These are phyloP conservation scores for Pulveroboletus ravenelii DNA, from an alignment of 768 basidiomycete species.

Conservation along the genomic window DNA sequence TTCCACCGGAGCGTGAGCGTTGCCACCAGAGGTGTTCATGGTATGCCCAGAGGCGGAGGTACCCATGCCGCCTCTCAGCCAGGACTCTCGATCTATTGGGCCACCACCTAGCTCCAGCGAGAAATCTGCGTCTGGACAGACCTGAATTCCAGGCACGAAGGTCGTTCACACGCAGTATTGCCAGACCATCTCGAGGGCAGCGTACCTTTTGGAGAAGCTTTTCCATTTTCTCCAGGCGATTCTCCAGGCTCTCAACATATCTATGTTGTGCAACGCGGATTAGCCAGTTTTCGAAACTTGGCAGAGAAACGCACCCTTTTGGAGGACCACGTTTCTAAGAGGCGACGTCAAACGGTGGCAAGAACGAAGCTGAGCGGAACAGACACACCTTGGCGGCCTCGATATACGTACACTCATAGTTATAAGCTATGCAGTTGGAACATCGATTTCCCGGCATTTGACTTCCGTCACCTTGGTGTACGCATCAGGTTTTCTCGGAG, in stretches of 20 bases:
- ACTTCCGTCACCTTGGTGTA: conserved; percentile 52
- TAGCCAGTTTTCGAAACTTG: neutral
- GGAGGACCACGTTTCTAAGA: conserved; percentile 40
- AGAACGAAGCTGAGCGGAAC: neutral
- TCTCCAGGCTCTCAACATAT: conserved; percentile 61
- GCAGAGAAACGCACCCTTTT: conserved; percentile 25
- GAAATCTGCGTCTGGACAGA: conserved; percentile 62
- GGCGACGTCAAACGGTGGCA: neutral
- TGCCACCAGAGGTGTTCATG: conserved; percentile 6
- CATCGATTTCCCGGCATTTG: conserved; percentile 51
- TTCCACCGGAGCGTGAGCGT: conserved; percentile 8
- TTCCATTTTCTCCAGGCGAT: conserved; percentile 61
- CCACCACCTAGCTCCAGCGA: conserved; percentile 50
- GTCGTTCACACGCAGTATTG: conserved; percentile 1
- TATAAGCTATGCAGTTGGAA: conserved; percentile 49
- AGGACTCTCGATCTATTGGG: conserved; percentile 36
- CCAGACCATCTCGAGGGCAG: neutral
- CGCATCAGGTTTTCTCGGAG: neutral
- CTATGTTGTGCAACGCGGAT: conserved; percentile 26
- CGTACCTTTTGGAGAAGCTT: conserved; percentile 49
- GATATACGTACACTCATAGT: conserved; percentile 50
- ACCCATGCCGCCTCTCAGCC: conserved; percentile 20
- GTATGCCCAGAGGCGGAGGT: conserved; percentile 12
- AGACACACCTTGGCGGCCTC: conserved; percentile 48
- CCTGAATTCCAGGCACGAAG: conserved; percentile 32